Percentiles rank a stretch among this genome's conserved stretches.
Conservation (phyloP, 2,329 filamentous ascomycete genomes). For the Claviceps sp. region DNA sequence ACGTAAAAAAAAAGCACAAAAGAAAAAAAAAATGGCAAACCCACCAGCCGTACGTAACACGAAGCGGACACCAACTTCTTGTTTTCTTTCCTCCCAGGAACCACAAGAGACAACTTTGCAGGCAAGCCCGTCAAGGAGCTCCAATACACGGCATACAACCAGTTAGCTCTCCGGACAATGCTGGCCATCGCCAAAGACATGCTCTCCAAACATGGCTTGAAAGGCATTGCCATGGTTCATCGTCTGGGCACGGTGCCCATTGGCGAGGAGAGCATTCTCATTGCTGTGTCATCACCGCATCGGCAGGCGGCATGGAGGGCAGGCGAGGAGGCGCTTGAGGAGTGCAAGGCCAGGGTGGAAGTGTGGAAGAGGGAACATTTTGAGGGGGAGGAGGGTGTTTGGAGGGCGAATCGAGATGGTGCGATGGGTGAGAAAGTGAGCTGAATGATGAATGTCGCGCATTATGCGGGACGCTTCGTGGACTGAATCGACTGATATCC, state of each 20-base stretch:
- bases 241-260: slow-evolving; percentile 76
- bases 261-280: slow-evolving; percentile 84
- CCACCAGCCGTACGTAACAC: too few relatives aligned
- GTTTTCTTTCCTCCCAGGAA: slow-evolving; percentile 35
- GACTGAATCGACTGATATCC: too few relatives aligned
- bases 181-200: slow-evolving; percentile 47
- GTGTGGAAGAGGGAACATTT: slow-evolving; percentile 94
- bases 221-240: slow-evolving; percentile 69
- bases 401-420: slow-evolving; percentile 79
- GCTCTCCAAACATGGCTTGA: slow-evolving; percentile 47
- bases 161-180: slow-evolving; percentile 57
- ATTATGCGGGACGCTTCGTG: too few relatives aligned
- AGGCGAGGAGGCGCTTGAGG: slow-evolving; percentile 79
- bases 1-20: neutral
- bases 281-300: slow-evolving; percentile 75
- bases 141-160: slow-evolving; percentile 60
- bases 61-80: neutral
- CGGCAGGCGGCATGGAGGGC: slow-evolving; percentile 74
- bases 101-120: slow-evolving; percentile 63
- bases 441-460: neutral
- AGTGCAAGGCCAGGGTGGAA: slow-evolving; percentile 77
- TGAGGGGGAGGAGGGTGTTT: slow-evolving; percentile 61
- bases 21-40: neutral
- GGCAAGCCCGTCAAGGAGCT: slow-evolving; percentile 61
- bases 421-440: slow-evolving; percentile 37